Evolutionary conservation across 2,329 filamentous ascomycete genomes (phyloP).

Genomic region (Phialophora expanda): DNA sequence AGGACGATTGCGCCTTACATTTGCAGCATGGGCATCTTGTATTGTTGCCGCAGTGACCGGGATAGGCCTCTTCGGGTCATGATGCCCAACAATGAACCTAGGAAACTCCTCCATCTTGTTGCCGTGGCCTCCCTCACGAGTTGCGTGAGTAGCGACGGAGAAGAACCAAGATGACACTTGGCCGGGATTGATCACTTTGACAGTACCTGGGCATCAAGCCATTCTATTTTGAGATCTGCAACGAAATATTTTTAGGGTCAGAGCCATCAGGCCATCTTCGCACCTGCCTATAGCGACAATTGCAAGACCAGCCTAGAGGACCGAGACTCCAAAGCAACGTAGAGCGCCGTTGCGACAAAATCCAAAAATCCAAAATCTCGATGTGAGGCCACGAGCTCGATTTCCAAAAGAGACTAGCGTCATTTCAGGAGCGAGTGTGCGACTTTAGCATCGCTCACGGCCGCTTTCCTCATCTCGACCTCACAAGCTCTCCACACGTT

Average conservation of each 20-base stretch:
- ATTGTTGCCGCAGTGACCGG: conserved; percentile 58
- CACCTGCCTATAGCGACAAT: neutral
- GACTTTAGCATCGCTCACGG: neutral
- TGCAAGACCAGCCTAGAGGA: neutral
- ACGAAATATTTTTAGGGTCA: neutral
- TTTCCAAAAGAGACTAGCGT: conserved; percentile 20
- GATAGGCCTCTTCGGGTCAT: conserved; percentile 60
- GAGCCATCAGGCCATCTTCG: neutral
- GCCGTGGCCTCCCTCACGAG: neutral
- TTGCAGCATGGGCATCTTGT: conserved; percentile 61
- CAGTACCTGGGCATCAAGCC: neutral
- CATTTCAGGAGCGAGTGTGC: neutral
- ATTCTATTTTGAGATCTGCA: conserved; percentile 2
- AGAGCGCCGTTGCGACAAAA: neutral
- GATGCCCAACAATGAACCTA: conserved; percentile 65
- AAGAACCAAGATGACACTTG: neutral
- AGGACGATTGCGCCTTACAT: conserved; percentile 48
- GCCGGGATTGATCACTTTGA: neutral
- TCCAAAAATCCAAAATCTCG: neutral
- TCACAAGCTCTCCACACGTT: neutral
- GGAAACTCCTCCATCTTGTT: conserved; percentile 45
- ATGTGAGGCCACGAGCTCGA: conserved; percentile 17
- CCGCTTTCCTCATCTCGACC: conserved; percentile 12
- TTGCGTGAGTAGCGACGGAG: neutral
- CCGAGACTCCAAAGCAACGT: neutral